phyloP scores from a whole-genome alignment of 768 basidiomycete genomes.

The Phaeolepiota aurea region DNA sequence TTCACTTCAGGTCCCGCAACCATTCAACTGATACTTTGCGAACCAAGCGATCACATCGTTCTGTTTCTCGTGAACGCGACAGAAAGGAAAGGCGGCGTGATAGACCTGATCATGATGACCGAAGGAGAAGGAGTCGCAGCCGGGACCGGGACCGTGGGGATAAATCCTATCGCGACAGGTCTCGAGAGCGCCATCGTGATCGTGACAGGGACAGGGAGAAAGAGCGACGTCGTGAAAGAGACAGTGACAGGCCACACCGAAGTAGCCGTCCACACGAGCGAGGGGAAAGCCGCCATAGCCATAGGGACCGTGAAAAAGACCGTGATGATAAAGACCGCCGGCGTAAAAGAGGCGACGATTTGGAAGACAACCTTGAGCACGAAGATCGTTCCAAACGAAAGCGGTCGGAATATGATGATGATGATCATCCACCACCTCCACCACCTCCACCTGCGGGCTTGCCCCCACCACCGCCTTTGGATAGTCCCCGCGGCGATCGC shows the following conservation, averaged over 20 bases:
- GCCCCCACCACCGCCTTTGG: constrained; percentile 34
- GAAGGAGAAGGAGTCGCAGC: constrained; percentile 55
- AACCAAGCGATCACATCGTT: constrained; percentile 66
- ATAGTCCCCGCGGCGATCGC: constrained; percentile 46
- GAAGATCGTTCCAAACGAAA: constrained; percentile 64
- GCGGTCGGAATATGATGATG: constrained; percentile 45
- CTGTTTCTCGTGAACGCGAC: constrained; percentile 57
- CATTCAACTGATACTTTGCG: constrained; percentile 72
- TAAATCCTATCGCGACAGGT: too few species aligned
- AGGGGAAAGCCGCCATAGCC: constrained; percentile 48
- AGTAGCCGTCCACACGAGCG: constrained; percentile 41
- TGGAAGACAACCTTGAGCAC: constrained; percentile 37
- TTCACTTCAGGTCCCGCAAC: constrained; percentile 48
- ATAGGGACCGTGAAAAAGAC: constrained; percentile 39
- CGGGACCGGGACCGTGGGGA: constrained; percentile 50
- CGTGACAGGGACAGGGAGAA: constrained; percentile 39
- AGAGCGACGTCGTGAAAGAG: constrained; percentile 42
- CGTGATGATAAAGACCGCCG: constrained; percentile 53
- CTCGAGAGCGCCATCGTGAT: constrained; percentile 46
- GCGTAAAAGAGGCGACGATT: constrained; percentile 62
- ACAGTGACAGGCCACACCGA: constrained; percentile 38
- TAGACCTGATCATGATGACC: constrained; percentile 48
- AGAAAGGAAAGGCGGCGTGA: constrained; percentile 47
- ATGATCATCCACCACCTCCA: constrained; percentile 28
- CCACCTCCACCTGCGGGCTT: constrained; percentile 18